Base-by-base conservation (phyloP, 495 filamentous ascomycete genomes). In the Penicillium pulvis region DNA sequence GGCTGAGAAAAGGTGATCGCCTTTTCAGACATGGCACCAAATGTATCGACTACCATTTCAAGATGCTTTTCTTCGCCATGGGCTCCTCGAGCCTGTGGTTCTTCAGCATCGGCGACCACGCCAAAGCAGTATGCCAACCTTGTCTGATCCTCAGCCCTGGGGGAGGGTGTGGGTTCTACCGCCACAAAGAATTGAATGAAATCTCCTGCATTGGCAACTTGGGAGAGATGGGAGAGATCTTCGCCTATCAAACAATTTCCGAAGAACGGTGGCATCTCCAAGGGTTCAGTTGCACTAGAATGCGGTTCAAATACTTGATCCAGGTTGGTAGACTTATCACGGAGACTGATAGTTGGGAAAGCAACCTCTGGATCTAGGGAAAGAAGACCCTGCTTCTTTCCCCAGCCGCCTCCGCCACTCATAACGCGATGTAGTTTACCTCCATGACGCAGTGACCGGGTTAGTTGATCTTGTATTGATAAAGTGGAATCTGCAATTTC, bases 361-460 rank as follows among this genome's bases (percentile, higher is more conserved):
- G 64, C 75, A 16, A 76, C 79, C 61, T 91, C 83, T 19, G 91
- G 90, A 66, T 95, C 91, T 0, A 97, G 76, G 8, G 91, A 92
- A 6, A 96, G 75, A 12, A 97, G 79, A 5, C 92, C 92, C 55
- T 87, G 84, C 70, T 95, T 97, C 59, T 84, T 76, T 6, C 92
- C 92, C 92, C 92, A 97, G 46, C 92, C 92, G 51, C 92, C 92
- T 59, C 92, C 92, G 20, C 92, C 92, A 68, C 90, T 94, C 55
- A 94, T 84, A 42, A 91, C 84, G 65, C 80, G 87, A 60, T 86
- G 83, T 16, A 90, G 57, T 56, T 77, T 83, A 51, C 81, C 79
- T 16, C 86, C 85, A 7, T 64, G 62, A 6, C 43, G 48, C 19
- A 80, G 56, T 9, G 64, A 64, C 20, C 68, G 46, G 24, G 51